Evolutionary conservation across 2,329 filamentous ascomycete genomes (phyloP).

Genomic region (Pyricularia pennisetigena): DNA sequence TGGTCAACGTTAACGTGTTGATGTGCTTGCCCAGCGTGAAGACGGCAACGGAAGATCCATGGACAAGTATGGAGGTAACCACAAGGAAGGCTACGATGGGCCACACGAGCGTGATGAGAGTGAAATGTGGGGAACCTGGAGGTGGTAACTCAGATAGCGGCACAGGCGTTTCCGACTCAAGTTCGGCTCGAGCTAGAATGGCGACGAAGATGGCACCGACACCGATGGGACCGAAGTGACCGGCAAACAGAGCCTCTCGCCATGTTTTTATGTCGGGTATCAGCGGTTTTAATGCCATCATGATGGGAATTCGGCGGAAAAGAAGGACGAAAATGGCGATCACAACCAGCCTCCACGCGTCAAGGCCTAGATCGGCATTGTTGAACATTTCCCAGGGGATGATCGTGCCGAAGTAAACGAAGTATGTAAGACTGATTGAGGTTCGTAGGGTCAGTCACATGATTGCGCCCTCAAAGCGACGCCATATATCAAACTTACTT

Average conservation of each 20-base stretch:
- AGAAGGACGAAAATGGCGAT: conserved; percentile 90
- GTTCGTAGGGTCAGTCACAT: not conserved
- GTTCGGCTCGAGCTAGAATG: conserved; percentile 84
- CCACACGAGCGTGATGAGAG: conserved; percentile 82
- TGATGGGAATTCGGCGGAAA: conserved; percentile 91
- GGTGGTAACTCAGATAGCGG: conserved; percentile 57
- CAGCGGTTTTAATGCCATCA: conserved; percentile 81
- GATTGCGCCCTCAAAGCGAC: not conserved
- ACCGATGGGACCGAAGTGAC: conserved; percentile 95
- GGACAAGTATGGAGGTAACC: conserved; percentile 86
- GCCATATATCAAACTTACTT: conserved; percentile 37
- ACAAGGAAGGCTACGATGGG: conserved; percentile 92
- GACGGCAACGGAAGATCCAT: conserved; percentile 95
- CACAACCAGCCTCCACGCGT: conserved; percentile 85
- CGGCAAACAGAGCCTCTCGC: conserved; percentile 92
- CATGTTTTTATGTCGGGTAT: conserved; percentile 98
- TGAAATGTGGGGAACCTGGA: conserved; percentile 44
- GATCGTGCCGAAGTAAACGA: conserved; percentile 95
- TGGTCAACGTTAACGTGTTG: conserved; percentile 88
- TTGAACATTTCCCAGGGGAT: conserved; percentile 95
- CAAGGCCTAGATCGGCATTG: conserved; percentile 58
- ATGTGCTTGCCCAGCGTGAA: conserved; percentile 97
- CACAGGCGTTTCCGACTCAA: conserved; percentile 68
- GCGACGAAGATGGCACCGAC: conserved; percentile 95
- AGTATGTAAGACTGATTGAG: conserved; percentile 63